phyloP scores from a whole-genome alignment of 495 filamentous ascomycete species.

The Chaetomidium leptoderma region DNA sequence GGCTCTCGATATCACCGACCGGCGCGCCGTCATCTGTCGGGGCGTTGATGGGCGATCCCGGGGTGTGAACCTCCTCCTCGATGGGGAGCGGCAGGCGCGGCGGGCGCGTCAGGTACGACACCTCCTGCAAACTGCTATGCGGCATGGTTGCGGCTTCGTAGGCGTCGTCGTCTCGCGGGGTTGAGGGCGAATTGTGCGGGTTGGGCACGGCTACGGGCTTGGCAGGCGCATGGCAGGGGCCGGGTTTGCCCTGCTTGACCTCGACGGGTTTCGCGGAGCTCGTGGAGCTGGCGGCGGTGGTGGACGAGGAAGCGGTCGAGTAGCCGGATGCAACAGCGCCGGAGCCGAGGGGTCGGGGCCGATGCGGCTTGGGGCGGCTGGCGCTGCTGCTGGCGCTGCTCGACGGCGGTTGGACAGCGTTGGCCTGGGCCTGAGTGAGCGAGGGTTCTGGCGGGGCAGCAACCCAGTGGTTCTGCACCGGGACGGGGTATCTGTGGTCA shows the following conservation, averaged over 20 bases:
- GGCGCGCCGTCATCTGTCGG: slow-evolving; percentile 56
- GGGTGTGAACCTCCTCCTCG: slow-evolving; percentile 78
- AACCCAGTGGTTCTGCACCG: slow-evolving; percentile 37
- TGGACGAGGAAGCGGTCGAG: slow-evolving; percentile 35
- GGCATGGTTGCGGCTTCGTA: slow-evolving; percentile 37
- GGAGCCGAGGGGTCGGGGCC: slow-evolving; percentile 25
- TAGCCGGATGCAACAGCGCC: slow-evolving; percentile 35
- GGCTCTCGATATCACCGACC: slow-evolving; percentile 44
- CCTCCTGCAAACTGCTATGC: slow-evolving; percentile 48
- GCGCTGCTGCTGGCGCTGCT: slow-evolving; percentile 25
- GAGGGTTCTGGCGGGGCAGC: slow-evolving; percentile 53
- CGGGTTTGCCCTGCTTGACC: slow-evolving; percentile 23
- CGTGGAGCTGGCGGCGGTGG: slow-evolving; percentile 29
- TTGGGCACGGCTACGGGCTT: slow-evolving; percentile 53
- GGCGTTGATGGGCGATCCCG: slow-evolving; percentile 77
- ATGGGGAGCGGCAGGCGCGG: slow-evolving; percentile 88
- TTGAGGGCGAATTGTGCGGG: slow-evolving; percentile 32
- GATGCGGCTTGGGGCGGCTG: slow-evolving; percentile 40
- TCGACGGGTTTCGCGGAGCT: slow-evolving; percentile 36
- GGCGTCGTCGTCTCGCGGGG: slow-evolving; percentile 34
- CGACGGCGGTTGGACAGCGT: slow-evolving; percentile 34
- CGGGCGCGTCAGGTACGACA: slow-evolving; percentile 64
- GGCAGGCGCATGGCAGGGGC: slow-evolving; percentile 26
- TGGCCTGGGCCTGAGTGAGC: slow-evolving; percentile 51
- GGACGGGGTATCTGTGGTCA: slow-evolving; percentile 30